A percentile compares a stretch with the other conserved stretches of the same genome.
Evolutionary conservation across 2,329 filamentous ascomycete species (phyloP).

Genomic region (Amesomyces nigricolor): DNA sequence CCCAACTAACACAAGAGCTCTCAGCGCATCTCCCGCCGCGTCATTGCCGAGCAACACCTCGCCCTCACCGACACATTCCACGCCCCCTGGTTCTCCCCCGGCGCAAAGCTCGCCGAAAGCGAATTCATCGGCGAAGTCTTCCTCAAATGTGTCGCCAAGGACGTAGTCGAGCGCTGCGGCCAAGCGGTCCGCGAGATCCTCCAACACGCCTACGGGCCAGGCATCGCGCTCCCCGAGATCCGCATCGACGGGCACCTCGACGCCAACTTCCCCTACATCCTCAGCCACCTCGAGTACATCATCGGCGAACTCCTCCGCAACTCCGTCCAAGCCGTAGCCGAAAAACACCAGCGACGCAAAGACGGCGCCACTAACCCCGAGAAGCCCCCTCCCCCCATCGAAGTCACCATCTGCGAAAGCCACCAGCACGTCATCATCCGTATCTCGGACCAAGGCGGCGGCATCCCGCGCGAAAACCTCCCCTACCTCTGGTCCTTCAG

Average conservation of each 20-base stretch:
- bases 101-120: conserved; percentile 63
- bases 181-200: conserved; percentile 69
- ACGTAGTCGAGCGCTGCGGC: conserved; percentile 81
- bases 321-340: conserved; percentile 86
- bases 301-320: conserved; percentile 92
- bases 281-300: conserved; percentile 95
- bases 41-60: conserved; percentile 96
- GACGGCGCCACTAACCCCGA: conserved; percentile 23
- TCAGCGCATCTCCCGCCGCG: conserved; percentile 85
- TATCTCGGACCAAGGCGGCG: conserved; percentile 91
- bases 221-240: conserved; percentile 71
- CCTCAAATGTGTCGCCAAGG: conserved; percentile 82
- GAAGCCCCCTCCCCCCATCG: conserved; percentile 65
- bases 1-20: neutral
- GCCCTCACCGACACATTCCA: conserved; percentile 92
- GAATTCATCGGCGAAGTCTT: conserved; percentile 97
- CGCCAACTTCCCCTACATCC: conserved; percentile 92
- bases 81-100: conserved; percentile 81
- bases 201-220: conserved; percentile 65
- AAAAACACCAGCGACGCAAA: conserved; percentile 51
- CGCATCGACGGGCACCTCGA: conserved; percentile 77
- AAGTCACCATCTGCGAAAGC: conserved; percentile 91
- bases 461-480: conserved; percentile 76
- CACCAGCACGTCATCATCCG: conserved; percentile 93
- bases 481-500: conserved; percentile 95